Percentiles rank a stretch among this genome's conserved stretches.
phyloP scores from a whole-genome alignment of 306 rosid species.

The Cajanus cajan region DNA sequence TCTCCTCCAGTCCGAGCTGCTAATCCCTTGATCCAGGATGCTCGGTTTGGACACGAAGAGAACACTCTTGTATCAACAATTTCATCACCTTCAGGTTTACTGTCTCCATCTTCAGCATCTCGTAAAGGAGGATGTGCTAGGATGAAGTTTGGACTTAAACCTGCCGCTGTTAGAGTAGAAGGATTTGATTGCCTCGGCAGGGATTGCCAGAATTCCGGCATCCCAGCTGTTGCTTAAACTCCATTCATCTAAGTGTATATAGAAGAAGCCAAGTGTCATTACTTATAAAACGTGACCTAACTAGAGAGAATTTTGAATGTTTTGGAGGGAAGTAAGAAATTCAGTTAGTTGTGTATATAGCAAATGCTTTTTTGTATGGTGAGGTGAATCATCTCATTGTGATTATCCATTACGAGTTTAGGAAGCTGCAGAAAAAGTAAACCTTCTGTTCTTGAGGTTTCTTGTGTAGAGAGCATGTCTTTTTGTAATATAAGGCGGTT shows the following conservation, averaged over 20 bases:
- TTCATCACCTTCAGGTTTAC: conserved; percentile 56
- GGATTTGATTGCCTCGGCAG: conserved; percentile 76
- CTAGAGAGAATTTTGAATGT: conserved; percentile 38
- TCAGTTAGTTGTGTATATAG: conserved; percentile 33
- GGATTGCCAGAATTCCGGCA: conserved; percentile 77
- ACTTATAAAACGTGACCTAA: conserved; percentile 33
- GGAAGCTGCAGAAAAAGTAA: conserved; percentile 34
- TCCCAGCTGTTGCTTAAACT: conserved; percentile 65
- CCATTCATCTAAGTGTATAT: conserved; percentile 57
- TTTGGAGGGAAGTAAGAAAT: conserved; percentile 28
- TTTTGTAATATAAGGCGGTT: conserved; percentile 41
- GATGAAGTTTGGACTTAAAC: conserved; percentile 62
- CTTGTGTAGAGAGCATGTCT: conserved; percentile 32
- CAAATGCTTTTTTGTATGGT: conserved; percentile 14
- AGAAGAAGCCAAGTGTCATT: conserved; percentile 57
- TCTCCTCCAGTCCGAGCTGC: conserved; percentile 80
- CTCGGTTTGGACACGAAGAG: conserved; percentile 64
- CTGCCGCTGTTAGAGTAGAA: conserved; percentile 85
- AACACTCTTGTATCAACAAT: conserved; percentile 37
- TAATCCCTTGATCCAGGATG: conserved; percentile 73
- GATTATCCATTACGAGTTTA: conserved; percentile 26
- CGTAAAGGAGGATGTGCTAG: conserved; percentile 66
- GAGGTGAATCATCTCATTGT: conserved; percentile 18
- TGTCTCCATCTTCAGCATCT: conserved; percentile 59
- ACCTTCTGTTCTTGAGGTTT: conserved; percentile 49